Percentiles rank a stretch among this genome's conserved stretches.
Evolutionary conservation across 176 grass and related monocot genomes (phyloP).

Genomic region (Bothriochloa decipiens): DNA sequence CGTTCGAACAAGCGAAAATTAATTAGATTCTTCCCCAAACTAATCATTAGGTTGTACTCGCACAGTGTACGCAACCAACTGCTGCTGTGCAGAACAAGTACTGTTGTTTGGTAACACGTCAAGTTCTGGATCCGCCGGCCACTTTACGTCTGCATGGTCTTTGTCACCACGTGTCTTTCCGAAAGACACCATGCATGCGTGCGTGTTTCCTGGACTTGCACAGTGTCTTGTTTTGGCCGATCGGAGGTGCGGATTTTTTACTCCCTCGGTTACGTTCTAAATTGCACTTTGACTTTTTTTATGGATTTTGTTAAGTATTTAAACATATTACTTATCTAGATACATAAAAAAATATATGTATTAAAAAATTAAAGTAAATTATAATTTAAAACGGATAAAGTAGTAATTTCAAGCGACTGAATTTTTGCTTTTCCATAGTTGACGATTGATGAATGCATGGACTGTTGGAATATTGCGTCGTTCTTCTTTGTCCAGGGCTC

Average conservation of each 20-base stretch:
- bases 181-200: neutral
- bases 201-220: neutral
- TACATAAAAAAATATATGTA: too few relatives aligned
- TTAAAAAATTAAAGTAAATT: too few relatives aligned
- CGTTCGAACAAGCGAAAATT: neutral
- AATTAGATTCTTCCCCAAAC: neutral
- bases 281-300: too few relatives aligned
- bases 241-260: too few relatives aligned
- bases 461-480: neutral
- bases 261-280: too few relatives aligned
- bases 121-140: neutral
- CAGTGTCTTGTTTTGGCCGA: neutral
- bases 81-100: constrained; percentile 4
- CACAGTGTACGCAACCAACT: neutral
- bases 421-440: neutral
- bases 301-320: too few relatives aligned
- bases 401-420: neutral
- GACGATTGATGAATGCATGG: neutral
- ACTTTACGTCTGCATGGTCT: too few relatives aligned
- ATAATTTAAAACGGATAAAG: too few relatives aligned
- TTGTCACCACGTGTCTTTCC: neutral
- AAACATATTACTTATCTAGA: too few relatives aligned
- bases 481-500: neutral
- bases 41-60: neutral
- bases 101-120: constrained; percentile 8